Evolutionary conservation across 2,329 filamentous ascomycete species (phyloP).

Genomic region (Alternaria infectoria): DNA sequence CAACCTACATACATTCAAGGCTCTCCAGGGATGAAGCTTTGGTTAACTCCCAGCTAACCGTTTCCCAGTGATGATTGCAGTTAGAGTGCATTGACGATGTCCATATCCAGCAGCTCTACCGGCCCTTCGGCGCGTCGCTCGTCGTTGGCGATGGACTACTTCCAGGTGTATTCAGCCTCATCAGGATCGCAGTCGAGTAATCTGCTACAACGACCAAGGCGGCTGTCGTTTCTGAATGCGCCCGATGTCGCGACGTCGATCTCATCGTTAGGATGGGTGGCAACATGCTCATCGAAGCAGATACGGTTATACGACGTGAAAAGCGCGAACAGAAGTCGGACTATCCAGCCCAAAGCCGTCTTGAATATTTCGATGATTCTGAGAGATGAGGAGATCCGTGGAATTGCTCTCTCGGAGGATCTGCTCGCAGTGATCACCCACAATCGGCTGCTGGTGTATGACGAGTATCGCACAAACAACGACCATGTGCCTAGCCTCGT

Average conservation of each 20-base stretch:
- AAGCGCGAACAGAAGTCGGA: slow-evolving; percentile 3
- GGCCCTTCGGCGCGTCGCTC: slow-evolving; percentile 3
- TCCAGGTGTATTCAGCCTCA: slow-evolving; percentile 14
- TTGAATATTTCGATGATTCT: slow-evolving; percentile 1
- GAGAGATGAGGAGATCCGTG: slow-evolving; percentile 20
- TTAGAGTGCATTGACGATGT: slow-evolving; percentile 8
- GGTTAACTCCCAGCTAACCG: background rate
- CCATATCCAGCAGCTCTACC: slow-evolving; percentile 2
- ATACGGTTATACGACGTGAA: slow-evolving; percentile 22
- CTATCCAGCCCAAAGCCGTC: background rate
- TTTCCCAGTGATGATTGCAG: background rate
- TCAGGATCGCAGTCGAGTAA: slow-evolving; percentile 5
- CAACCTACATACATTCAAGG: background rate
- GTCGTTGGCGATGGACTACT: slow-evolving; percentile 3
- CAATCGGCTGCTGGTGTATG: slow-evolving; percentile 24
- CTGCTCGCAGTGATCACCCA: slow-evolving; percentile 30
- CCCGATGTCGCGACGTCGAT: slow-evolving; percentile 23
- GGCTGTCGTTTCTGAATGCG: slow-evolving; percentile 1
- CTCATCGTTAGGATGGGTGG: slow-evolving; percentile 22
- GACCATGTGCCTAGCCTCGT: slow-evolving; percentile 1
- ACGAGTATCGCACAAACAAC: slow-evolving; percentile 15
- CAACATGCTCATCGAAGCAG: slow-evolving; percentile 16
- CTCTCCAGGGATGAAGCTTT: background rate
- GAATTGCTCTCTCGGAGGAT: slow-evolving; percentile 25
- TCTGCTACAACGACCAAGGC: slow-evolving; percentile 9